Conservation (phyloP, 2,329 filamentous ascomycete species). For the Hypoxylon sp. region DNA sequence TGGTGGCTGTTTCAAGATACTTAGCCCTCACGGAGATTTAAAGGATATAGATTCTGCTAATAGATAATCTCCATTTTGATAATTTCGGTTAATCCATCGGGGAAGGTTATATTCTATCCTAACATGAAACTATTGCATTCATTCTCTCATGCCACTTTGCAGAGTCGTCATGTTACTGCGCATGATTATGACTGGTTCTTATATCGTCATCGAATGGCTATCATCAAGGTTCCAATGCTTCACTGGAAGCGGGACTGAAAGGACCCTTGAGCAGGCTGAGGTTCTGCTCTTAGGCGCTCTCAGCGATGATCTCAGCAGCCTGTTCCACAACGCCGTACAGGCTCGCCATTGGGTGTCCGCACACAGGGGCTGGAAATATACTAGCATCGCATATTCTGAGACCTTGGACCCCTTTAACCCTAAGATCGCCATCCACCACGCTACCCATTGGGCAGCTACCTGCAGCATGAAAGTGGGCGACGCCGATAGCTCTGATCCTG, state of each 20-base stretch:
- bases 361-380: conserved; percentile 57
- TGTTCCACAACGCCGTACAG: conserved; percentile 72
- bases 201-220: neutral
- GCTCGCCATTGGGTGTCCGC: conserved; percentile 65
- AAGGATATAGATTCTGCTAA: conserved; percentile 3
- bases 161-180: neutral
- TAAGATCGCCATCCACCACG: conserved; percentile 56
- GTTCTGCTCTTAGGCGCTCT: neutral
- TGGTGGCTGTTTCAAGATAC: neutral
- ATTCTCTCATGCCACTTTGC: neutral
- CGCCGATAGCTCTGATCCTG: conserved; percentile 36
- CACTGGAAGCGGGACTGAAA: too few species aligned
- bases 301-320: conserved; percentile 67
- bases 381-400: conserved; percentile 59
- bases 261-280: too few species aligned
- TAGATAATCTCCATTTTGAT: conserved; percentile 6
- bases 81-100: neutral
- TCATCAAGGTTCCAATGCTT: too few species aligned
- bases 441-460: conserved; percentile 56
- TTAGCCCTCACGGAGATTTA: neutral
- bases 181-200: too few species aligned
- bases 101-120: neutral
- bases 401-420: conserved; percentile 57
- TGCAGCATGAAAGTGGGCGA: conserved; percentile 51
- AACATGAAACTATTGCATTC: neutral